Evolutionary conservation across 208 protist species (phyloP), one percentile per base, ranked within the genome.

Genomic region (Crithidia acanthocephali): DNA sequence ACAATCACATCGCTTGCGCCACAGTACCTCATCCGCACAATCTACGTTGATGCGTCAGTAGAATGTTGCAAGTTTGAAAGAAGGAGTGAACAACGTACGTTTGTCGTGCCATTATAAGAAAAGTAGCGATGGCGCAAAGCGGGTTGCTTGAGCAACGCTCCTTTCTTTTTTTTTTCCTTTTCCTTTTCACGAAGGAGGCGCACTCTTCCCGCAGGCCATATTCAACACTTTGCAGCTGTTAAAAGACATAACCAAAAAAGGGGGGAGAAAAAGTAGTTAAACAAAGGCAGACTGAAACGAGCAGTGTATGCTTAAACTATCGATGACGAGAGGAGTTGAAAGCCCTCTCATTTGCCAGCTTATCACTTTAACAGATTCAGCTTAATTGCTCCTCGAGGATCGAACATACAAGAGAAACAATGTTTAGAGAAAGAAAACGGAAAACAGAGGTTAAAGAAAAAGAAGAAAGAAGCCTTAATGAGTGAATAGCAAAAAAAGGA

Each of bases 321-420:
- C 27, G 44, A 65, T 65, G 42, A 65, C 15, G 16, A 65, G 18
- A 52, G 35, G 18, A 51, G 42, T 52, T 28, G 28, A 7, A 65
- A 35, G 15, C 20, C 23, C 8, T 62, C 57, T 35, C 27, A 8
- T 53, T 10, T 33, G 42, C 53, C 10, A 30, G 37, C 42, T 32
- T 62, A 22, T 30, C 40, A 32, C n/a, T 2, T 50, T 28, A 50
- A 50, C 57, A 62, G 23, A 8, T 40, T 53, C 1, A 32, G 11
- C 5, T 53, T 40, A 40, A 65, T 5, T 23, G 5, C 59, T 51
- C 23, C 42, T 35, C 59, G 1, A 53, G 28, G 42, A 65, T 65
- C 42, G 23, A 50, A 50, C 37, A 28, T 23, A 18, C 37, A 27
- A 47, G 37, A 62, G 37, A 50, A 33, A 10, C 8, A n/a, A 51